Percentiles rank a stretch among this genome's conserved stretches.
These are phyloP conservation scores for Hygrophorus pudorinus DNA, from an alignment of 768 basidiomycete genomes.

Conservation along the genomic window DNA sequence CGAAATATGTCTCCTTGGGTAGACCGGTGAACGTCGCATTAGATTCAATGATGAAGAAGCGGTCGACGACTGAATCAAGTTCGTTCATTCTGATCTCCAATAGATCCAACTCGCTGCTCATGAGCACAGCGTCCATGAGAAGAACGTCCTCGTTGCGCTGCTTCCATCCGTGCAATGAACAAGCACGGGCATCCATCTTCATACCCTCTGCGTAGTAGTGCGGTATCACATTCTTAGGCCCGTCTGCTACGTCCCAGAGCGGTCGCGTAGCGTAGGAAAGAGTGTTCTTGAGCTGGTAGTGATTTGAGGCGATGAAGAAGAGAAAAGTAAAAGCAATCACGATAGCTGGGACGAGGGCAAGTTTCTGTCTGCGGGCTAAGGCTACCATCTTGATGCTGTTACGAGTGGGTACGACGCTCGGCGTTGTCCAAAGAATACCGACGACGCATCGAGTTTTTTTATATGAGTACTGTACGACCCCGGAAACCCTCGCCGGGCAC, in stretches of 20 bases:
- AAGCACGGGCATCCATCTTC: slow-evolving; percentile 31
- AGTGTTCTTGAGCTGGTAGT: slow-evolving; percentile 39
- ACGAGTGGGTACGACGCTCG: too few relatives aligned
- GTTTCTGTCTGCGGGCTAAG: slow-evolving; percentile 8
- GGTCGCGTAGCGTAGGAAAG: slow-evolving; percentile 49
- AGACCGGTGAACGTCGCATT: slow-evolving; percentile 54
- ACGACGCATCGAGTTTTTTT: too few relatives aligned
- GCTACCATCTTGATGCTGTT: not conserved
- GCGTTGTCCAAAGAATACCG: too few relatives aligned
- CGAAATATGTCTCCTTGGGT: slow-evolving; percentile 42
- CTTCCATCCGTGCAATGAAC: slow-evolving; percentile 48
- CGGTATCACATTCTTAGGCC: slow-evolving; percentile 32
- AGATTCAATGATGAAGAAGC: slow-evolving; percentile 53
- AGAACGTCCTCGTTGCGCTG: slow-evolving; percentile 21
- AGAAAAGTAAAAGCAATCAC: slow-evolving; percentile 22
- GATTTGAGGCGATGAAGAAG: slow-evolving; percentile 17
- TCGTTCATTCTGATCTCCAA: slow-evolving; percentile 56
- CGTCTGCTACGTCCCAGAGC: slow-evolving; percentile 46
- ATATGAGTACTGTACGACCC: too few relatives aligned
- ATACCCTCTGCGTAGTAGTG: slow-evolving; percentile 52
- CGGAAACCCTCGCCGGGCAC: too few relatives aligned
- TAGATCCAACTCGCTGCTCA: slow-evolving; percentile 56
- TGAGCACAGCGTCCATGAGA: slow-evolving; percentile 45
- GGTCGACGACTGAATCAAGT: slow-evolving; percentile 43
- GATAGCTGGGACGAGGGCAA: slow-evolving; percentile 23